Conservation (phyloP, 441 rosid species). For the Rhodomyrtus psidioides region DNA sequence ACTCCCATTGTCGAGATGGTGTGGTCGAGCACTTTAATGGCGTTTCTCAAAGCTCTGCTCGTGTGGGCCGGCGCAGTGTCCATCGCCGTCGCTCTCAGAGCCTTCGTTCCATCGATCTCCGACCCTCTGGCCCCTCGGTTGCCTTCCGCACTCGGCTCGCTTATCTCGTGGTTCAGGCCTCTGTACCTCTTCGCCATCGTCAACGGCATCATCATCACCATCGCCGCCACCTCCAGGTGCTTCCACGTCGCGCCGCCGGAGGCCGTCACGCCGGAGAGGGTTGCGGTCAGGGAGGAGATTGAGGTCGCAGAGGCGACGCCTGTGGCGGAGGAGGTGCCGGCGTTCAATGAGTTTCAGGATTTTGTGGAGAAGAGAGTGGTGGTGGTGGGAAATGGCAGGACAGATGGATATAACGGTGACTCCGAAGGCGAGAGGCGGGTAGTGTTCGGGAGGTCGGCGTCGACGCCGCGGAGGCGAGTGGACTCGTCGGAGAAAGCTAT, state of each 20-base stretch:
- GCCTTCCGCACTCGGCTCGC: slow-evolving; percentile 37
- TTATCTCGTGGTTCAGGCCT: slow-evolving; percentile 58
- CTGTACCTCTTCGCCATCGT: slow-evolving; percentile 59
- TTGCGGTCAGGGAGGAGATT: background rate
- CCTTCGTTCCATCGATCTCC: slow-evolving; percentile 33
- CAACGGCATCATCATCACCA: slow-evolving; percentile 60
- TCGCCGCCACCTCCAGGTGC: slow-evolving; percentile 50
- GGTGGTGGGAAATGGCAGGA: background rate
- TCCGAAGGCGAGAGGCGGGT: background rate
- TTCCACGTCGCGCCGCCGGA: slow-evolving; percentile 7
- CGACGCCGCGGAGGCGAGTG: background rate
- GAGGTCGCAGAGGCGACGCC: background rate
- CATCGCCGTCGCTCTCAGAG: slow-evolving; percentile 33
- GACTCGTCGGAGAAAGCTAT: background rate
- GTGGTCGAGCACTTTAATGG: slow-evolving; percentile 19
- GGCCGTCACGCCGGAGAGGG: background rate
- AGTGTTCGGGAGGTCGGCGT: background rate
- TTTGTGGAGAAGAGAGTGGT: background rate
- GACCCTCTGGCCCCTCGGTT: slow-evolving; percentile 33
- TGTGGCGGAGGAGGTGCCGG: too few relatives aligned
- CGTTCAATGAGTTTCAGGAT: background rate
- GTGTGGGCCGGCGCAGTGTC: slow-evolving; percentile 38
- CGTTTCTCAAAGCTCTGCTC: slow-evolving; percentile 28
- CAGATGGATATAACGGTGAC: background rate
- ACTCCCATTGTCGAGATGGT: slow-evolving; percentile 21